Base-by-base conservation (phyloP, 2,329 filamentous ascomycete species). In the Sporothrix brasiliensis region DNA sequence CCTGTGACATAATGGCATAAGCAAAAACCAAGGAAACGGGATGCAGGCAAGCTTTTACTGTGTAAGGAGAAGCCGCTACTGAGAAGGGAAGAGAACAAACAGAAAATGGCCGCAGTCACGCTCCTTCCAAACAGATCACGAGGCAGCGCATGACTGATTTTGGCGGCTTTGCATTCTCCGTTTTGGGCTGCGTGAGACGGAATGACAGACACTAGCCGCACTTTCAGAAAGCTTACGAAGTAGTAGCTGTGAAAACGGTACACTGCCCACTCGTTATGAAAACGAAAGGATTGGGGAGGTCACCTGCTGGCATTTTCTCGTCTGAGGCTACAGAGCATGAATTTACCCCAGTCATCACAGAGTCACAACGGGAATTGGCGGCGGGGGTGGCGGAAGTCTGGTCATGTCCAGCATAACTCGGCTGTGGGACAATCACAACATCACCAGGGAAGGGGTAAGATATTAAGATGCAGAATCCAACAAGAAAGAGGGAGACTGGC, bases 331-430 rank as follows among this genome's bases (percentile, higher is more conserved):
- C 44, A 34, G 41, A 41, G 24, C 49, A 9, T 53, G 49, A 3
- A 34, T 16, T 30, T 52, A 39, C 44, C 63, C 47, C 44, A 39
- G 27, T 53, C 24, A 44, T 44, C 14, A 9, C 41, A 4, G 14
- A 44, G 11, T 16, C 11, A 44, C 41, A 16, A 16, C 41, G 41
- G 41, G 34, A 1, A 19, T 49, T 49, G 41, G 60, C 60, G 41
- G 60, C 27, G 63, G 63, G 63, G 63, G 49, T 52, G 63, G 63
- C 47, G 63, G 63, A 53, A 53, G 27, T 19, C 52, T 52, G 63
- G 63, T 16, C 47, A 67, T n/a, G 49, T 44, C 47, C 7, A 30
- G 2, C 27, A 53, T 41, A 52, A 52, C 27, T 30, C 44, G 39
- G 39, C 58, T 30, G 16, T 47, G 41, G 39, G 21, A 21, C 47